Base-by-base conservation (phyloP, 1,139 yeast genomes). In the Candida pseudoviswanathii region DNA sequence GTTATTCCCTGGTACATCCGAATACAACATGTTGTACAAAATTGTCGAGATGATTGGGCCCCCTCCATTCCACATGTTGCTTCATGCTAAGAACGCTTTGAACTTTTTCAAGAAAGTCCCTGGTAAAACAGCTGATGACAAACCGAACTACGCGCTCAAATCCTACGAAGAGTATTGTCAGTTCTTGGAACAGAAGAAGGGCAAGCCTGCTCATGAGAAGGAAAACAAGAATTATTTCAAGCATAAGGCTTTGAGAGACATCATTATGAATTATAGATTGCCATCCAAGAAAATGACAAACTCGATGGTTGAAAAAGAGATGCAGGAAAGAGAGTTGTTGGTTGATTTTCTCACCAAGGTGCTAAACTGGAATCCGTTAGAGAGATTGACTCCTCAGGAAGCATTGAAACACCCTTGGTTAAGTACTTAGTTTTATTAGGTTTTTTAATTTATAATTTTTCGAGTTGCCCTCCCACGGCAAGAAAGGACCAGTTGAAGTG, bases 1-100 rank as follows among this genome's bases (percentile, higher is more conserved):
- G 1, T 77, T 94, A 60, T 91, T 94, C 61, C 98, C 99, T 0
- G 99, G 99, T 2, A 81, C 92, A 3, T 89, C 97, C 0, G 99
- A 94, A 66, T 94, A 86, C 67, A 91, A 94, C 63, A 98, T 92
- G 67, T 71, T 95, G 43, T 79, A 85, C 59, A 82, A 96, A 59
- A 91, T 94, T 43, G 82, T 86, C 4, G 88, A 88, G 46, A 88
- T 92, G 73, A 68, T 92, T 51, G 97, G 96, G 0, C 70, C 77
- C 58, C 99, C 99, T 21, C 97, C 97, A 3, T 73, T 87, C 33
- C 96, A 97, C 87, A 94, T 94, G 99, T 77, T 94, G 58, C 98
- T 92, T 57, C 90, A 90, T 81, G 99, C 99, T 24, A 85, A 90
- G 58, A 90, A 86, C 62, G 78, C 96, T 1, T 70, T 77, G 45